Conservation (phyloP, 768 basidiomycete genomes). For the Rhodosporidiobolus odoratus region DNA sequence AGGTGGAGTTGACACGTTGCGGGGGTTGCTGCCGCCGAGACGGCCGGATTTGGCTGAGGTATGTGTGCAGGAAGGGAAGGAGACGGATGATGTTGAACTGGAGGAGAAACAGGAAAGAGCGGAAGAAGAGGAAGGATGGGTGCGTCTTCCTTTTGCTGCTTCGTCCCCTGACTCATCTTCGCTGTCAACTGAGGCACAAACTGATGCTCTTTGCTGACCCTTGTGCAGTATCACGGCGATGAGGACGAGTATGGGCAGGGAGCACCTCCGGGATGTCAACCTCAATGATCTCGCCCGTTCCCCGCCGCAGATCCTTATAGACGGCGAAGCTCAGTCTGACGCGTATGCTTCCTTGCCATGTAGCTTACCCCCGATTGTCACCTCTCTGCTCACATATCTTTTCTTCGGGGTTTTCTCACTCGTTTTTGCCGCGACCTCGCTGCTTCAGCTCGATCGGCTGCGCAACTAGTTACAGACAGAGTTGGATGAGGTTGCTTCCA, state of each 20-base stretch:
- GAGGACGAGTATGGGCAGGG: not conserved
- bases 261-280: not conserved
- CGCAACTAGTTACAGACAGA: no score
- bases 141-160: not conserved
- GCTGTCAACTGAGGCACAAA: not conserved
- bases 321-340: no score
- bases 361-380: no score
- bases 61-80: constrained; percentile 66
- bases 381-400: no score
- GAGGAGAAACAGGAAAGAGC: constrained; percentile 16
- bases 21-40: constrained; percentile 67
- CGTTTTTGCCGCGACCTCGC: no score
- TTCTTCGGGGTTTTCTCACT: no score
- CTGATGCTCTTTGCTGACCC: no score
- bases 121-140: constrained; percentile 4
- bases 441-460: no score
- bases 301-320: not conserved
- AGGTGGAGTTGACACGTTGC: constrained; percentile 60
- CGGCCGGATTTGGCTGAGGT: constrained; percentile 68
- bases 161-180: not conserved
- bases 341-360: no score
- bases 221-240: constrained; percentile 5
- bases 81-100: constrained; percentile 52
- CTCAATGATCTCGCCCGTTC: not conserved
- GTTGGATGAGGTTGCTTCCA: no score